Conservation (phyloP, 1,284 basidiomycete genomes). For the Irpex rosettiformis region DNA sequence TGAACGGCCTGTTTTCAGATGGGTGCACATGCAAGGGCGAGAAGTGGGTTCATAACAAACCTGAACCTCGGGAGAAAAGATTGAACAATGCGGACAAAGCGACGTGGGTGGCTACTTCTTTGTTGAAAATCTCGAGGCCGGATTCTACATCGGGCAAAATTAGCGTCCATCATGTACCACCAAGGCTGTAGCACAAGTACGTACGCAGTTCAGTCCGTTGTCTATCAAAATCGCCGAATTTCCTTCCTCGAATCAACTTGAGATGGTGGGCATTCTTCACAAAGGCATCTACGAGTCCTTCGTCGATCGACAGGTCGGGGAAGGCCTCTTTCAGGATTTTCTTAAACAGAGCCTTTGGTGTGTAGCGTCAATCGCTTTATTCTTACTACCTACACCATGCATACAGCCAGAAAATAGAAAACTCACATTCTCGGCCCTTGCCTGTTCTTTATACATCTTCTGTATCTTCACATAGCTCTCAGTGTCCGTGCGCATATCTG, state of each 20-base stretch:
- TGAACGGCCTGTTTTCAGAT: neutral
- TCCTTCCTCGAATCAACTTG: constrained; percentile 72
- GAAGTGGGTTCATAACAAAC: constrained; percentile 8
- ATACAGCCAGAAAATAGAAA: too few relatives aligned
- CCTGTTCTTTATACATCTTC: constrained; percentile 69
- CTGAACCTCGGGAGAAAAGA: constrained; percentile 25
- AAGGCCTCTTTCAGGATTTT: constrained; percentile 19
- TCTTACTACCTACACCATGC: neutral
- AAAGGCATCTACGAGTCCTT: constrained; percentile 74
- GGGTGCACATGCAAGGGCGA: neutral
- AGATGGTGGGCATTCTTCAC: constrained; percentile 89
- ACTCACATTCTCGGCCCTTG: constrained; percentile 62
- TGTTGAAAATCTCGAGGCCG: constrained; percentile 35
- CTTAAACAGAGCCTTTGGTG: constrained; percentile 23
- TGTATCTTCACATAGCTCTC: constrained; percentile 79
- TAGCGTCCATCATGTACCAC: constrained; percentile 1
- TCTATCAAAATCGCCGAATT: constrained; percentile 56
- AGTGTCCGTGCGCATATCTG: constrained; percentile 96
- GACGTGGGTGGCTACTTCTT: constrained; percentile 61
- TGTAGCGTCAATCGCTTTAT: neutral
- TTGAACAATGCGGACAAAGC: constrained; percentile 58
- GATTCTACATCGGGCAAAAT: constrained; percentile 13
- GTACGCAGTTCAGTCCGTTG: constrained; percentile 56
- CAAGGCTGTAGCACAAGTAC: constrained; percentile 21
- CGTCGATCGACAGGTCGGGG: constrained; percentile 36